phyloP scores from a whole-genome alignment of 345 rosid genomes.

The Moringa oleifera region DNA sequence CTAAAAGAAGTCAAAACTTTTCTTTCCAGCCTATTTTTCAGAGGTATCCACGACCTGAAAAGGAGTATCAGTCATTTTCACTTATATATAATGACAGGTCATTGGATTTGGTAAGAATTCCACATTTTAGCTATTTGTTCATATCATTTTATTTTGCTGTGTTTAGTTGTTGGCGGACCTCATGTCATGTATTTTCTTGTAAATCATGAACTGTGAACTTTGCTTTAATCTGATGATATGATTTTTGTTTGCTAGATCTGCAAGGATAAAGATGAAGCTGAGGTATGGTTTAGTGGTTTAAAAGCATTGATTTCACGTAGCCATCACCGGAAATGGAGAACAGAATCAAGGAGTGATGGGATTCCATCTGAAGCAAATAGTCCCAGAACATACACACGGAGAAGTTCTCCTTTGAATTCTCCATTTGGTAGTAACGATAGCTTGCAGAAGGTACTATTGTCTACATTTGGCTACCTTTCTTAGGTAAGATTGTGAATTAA shows the following conservation, averaged over 20 bases:
- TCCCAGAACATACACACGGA: constrained; percentile 81
- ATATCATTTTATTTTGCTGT: not conserved
- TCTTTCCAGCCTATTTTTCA: constrained; percentile 87
- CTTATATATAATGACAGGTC: constrained; percentile 94
- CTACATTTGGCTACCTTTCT: constrained; percentile 10
- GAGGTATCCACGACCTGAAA: constrained; percentile 97
- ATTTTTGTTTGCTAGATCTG: constrained; percentile 36
- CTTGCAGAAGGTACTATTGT: constrained; percentile 64
- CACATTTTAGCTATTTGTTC: constrained; percentile 9
- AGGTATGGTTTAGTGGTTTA: constrained; percentile 62
- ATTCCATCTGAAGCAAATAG: constrained; percentile 65
- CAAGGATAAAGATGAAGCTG: constrained; percentile 75
- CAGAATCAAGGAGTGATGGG: constrained; percentile 39
- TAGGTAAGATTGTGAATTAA: constrained; percentile 10
- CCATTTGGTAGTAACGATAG: constrained; percentile 80
- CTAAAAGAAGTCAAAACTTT: constrained; percentile 9
- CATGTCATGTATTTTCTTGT: constrained; percentile 7
- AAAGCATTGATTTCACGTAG: constrained; percentile 39
- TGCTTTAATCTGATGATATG: constrained; percentile 11
- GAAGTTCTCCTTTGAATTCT: constrained; percentile 83
- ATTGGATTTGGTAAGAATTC: constrained; percentile 76
- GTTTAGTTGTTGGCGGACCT: constrained; percentile 7
- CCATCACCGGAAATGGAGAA: constrained; percentile 31
- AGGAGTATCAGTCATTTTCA: constrained; percentile 98
- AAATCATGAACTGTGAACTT: not conserved